Base-by-base conservation (phyloP, 2,329 filamentous ascomycete genomes). In the Trichoderma gracile region DNA sequence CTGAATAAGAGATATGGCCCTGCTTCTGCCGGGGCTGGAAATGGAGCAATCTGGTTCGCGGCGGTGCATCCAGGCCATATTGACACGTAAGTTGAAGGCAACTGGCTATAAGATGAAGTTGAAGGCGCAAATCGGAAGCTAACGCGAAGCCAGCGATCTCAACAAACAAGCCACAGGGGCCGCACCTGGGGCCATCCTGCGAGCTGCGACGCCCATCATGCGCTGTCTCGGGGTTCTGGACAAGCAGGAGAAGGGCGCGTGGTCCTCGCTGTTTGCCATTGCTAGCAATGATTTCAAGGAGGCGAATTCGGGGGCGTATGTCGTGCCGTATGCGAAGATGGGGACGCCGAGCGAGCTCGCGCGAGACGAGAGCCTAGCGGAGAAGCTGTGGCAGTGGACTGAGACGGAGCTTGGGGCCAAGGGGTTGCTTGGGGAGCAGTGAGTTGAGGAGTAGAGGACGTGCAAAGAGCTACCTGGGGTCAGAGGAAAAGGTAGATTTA, bases 1-100 rank as follows among this genome's bases (percentile, higher is more conserved):
- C 69, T 84, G 2, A 75, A 79, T 1, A 66, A 69, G 19, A 73
- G 70, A 19, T 77, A 80, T 55, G 75, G 78, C 0, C 66, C 64
- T 5, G 14, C 14, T 4, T 64, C 61, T 17, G 33, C 38, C n/a
- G 53, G 17, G 7, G 1, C 52, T 47, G 27, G 49, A 5, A 61
- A 62, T 17, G 45, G 21, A 23, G 46, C 38, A 19, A 38, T 66
- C 25, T 46, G 43, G 33, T 40, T 67, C 15, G 25, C 54, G 15
- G 66, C 66, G 17, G 66, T 67, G 27, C 66, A 67, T 43, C 66
- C 66, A 5, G 66, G 66, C 15, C 64, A 66, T n/a, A 67, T 67
- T 15, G 60, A 64, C 46, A 68, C 63, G 63, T 67, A 14, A 55
- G 63, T 56, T 15, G 21, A 12, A 6, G 25, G 6, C 4, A 8